These are phyloP conservation scores for Nemophila menziesii DNA, from an alignment of 257 asterid genomes.

Conservation along the genomic window DNA sequence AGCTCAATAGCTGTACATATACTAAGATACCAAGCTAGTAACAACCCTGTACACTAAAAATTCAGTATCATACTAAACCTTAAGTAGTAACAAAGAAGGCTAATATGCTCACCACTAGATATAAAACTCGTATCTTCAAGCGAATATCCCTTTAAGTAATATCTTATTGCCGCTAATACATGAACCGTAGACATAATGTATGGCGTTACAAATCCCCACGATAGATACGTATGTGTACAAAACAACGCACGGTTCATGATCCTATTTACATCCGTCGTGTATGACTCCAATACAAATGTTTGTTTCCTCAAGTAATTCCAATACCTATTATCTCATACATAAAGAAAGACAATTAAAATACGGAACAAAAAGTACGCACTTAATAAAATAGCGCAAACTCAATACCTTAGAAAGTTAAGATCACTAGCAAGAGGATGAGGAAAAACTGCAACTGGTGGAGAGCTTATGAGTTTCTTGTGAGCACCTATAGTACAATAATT, in stretches of 20 bases:
- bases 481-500: constrained; percentile 41
- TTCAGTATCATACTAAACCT: background rate
- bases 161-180: constrained; percentile 61
- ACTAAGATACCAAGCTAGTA: constrained; percentile 40
- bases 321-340: constrained; percentile 42
- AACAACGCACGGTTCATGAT: constrained; percentile 91
- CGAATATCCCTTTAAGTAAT: constrained; percentile 37
- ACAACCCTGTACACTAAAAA: constrained; percentile 45
- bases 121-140: constrained; percentile 45
- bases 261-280: constrained; percentile 74
- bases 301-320: constrained; percentile 99
- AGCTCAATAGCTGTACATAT: constrained; percentile 67
- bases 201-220: constrained; percentile 92
- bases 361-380: constrained; percentile 3
- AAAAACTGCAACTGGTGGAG: constrained; percentile 97
- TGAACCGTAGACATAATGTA: constrained; percentile 68
- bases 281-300: constrained; percentile 92
- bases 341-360: background rate
- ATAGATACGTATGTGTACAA: constrained; percentile 77
- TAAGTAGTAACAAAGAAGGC: background rate
- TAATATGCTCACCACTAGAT: constrained; percentile 44
- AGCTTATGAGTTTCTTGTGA: constrained; percentile 72
- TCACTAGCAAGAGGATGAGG: constrained; percentile 98
- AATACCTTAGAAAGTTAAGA: constrained; percentile 88
- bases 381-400: constrained; percentile 6